Percentiles rank a stretch among this genome's conserved stretches.
These are phyloP conservation scores for Trichophyton schoenleinii DNA, from an alignment of 2,329 filamentous ascomycete species.

Conservation along the genomic window DNA sequence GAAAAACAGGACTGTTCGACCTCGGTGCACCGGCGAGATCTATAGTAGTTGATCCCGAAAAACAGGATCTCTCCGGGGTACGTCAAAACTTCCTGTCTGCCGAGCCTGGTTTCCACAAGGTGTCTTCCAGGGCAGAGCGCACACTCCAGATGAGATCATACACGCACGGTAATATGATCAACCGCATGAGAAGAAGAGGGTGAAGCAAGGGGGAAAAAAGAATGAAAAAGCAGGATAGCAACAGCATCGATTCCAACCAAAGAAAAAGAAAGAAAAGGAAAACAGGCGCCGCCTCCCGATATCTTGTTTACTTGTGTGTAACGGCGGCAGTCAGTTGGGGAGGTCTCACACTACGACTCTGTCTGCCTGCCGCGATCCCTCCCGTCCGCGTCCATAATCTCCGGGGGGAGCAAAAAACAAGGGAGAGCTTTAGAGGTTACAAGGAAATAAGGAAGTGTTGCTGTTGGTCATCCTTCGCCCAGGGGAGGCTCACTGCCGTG, in stretches of 20 bases:
- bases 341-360: not conserved
- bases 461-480: not conserved
- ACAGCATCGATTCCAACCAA: not conserved
- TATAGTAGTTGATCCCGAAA: not conserved
- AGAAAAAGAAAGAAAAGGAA: not conserved
- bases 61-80: not conserved
- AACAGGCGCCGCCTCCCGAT: constrained; percentile 6
- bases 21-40: too few species aligned
- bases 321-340: constrained; percentile 3
- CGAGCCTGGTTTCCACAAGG: too few species aligned
- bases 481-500: too few species aligned
- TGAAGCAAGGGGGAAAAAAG: not conserved
- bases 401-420: not conserved
- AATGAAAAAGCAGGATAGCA: not conserved
- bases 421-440: not conserved
- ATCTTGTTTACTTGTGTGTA: constrained; percentile 6
- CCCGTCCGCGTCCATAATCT: not conserved
- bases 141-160: too few species aligned
- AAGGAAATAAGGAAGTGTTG: not conserved
- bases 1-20: not conserved
- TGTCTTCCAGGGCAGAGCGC: too few species aligned
- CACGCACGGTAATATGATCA: not conserved
- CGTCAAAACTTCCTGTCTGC: too few species aligned
- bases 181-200: not conserved
- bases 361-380: not conserved